Base-by-base conservation (phyloP, 345 rosid genomes). In the Sonneratia caseolaris region DNA sequence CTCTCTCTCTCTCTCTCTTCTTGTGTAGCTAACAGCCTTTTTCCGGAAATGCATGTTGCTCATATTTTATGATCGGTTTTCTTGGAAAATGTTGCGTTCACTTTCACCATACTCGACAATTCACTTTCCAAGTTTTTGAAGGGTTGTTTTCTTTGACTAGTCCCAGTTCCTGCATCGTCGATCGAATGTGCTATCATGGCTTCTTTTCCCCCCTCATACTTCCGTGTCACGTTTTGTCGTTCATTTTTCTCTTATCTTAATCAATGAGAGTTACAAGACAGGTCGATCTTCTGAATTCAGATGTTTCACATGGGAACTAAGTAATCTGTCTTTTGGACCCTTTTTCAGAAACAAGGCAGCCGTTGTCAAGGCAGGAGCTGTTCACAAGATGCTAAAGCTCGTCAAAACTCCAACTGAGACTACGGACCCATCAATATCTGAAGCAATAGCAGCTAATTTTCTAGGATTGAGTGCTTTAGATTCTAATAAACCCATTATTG, bases 261-360 rank as follows among this genome's bases (percentile, higher is more conserved):
- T 55, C 59, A 18, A 55, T 27, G 32, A 27, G 32, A 27, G 32
- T 27, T 27, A 27, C 59, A 18, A 55, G 24, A 13, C 59, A 55
- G 59, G 18, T 55, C 59, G 4, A 55, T 55, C 59, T 55, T 55
- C 51, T 7, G 51, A 47, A 8, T 47, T 47, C 16, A 14, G 51
- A 55, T 55, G 59, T 22, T 55, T 55, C 59, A 55, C 24, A 55
- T 55, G 59, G 59, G 59, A 55, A 14, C 24, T 55, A 18, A 18
- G 32, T 27, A 27, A 27, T 27, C 24, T 18, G 18, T 47, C 36
- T 22, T n/a, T 75, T 64, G 16, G 65, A 42, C 69, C 43, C 45
- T 51, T 65, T 73, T 84, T 78, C 86, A 94, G 98, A 88, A 94
- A 94, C 78, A 94, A 94, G 83, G 97, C 97, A 68, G 96, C 98